Conservation (phyloP, 345 rosid genomes). For the Schrenkiella parvula region DNA sequence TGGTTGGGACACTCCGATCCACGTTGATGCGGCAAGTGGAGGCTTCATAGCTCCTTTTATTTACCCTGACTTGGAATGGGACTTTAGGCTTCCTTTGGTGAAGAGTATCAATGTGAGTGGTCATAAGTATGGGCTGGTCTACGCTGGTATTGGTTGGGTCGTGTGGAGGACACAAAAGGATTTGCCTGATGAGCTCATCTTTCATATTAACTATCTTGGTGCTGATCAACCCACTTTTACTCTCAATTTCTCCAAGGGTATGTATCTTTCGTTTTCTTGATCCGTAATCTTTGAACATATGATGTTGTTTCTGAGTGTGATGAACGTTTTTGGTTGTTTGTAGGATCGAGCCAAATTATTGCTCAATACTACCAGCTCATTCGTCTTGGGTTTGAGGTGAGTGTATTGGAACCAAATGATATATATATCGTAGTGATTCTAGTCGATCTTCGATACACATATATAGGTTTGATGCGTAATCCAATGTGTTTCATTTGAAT, state of each 20-base stretch:
- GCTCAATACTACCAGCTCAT: slow-evolving; percentile 94
- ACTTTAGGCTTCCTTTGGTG: slow-evolving; percentile 81
- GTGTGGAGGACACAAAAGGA: slow-evolving; percentile 82
- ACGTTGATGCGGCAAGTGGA: slow-evolving; percentile 95
- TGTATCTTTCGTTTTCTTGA: background rate
- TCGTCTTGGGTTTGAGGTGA: slow-evolving; percentile 77
- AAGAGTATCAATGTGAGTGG: slow-evolving; percentile 92
- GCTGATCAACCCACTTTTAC: slow-evolving; percentile 96
- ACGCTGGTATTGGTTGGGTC: slow-evolving; percentile 95
- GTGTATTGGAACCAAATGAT: background rate
- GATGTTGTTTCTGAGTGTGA: background rate
- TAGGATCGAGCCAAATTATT: slow-evolving; percentile 25
- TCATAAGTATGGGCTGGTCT: slow-evolving; percentile 86
- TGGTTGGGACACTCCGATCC: slow-evolving; percentile 95
- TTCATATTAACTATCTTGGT: slow-evolving; percentile 92
- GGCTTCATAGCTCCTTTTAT: slow-evolving; percentile 94
- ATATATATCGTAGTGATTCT: too few relatives aligned
- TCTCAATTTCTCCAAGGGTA: slow-evolving; percentile 92
- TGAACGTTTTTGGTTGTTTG: background rate
- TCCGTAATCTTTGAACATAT: background rate
- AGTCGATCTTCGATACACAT: too few relatives aligned
- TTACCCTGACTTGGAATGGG: slow-evolving; percentile 94
- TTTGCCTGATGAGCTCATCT: slow-evolving; percentile 91
- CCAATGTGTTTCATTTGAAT: background rate
- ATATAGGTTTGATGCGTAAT: background rate